A percentile compares a stretch with the other conserved stretches of the same genome.
Conservation (phyloP, 768 basidiomycete genomes). For the Leucosporidium scottii region DNA sequence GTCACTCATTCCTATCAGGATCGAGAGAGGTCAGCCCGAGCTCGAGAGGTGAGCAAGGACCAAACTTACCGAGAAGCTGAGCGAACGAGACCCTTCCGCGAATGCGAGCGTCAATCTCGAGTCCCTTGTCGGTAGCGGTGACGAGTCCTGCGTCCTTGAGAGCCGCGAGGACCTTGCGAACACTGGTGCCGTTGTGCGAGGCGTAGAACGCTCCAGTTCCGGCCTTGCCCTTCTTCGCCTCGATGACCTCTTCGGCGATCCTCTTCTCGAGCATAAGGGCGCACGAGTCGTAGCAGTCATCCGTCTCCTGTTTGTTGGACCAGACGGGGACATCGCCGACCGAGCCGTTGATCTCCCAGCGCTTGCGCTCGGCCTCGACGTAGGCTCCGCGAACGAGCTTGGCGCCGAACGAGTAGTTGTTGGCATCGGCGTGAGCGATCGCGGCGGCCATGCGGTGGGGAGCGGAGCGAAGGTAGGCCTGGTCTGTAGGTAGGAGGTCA, state of each 20-base stretch:
- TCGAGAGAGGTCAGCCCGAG: not conserved
- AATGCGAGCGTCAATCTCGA: slow-evolving; percentile 33
- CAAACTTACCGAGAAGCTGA: slow-evolving; percentile 35
- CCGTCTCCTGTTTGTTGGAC: slow-evolving; percentile 37
- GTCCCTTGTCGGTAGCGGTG: slow-evolving; percentile 8
- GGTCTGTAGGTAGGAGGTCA: slow-evolving; percentile 5
- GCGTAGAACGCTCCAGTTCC: slow-evolving; percentile 35
- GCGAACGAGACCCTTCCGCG: slow-evolving; percentile 35
- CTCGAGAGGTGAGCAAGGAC: not conserved
- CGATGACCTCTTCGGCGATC: slow-evolving; percentile 22
- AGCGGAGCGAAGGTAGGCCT: slow-evolving; percentile 32
- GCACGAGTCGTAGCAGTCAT: slow-evolving; percentile 36
- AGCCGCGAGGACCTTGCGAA: slow-evolving; percentile 21
- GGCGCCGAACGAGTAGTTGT: slow-evolving; percentile 36
- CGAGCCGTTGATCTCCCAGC: not conserved
- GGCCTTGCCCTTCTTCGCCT: not conserved
- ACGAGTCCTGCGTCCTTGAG: slow-evolving; percentile 31
- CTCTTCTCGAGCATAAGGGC: slow-evolving; percentile 29
- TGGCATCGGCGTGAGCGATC: slow-evolving; percentile 30
- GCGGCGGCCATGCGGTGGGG: slow-evolving; percentile 25
- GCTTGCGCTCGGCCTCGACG: slow-evolving; percentile 33
- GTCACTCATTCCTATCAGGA: slow-evolving; percentile 33
- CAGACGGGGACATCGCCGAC: slow-evolving; percentile 33
- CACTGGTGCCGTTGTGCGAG: slow-evolving; percentile 37
- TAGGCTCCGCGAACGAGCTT: slow-evolving; percentile 40